These are phyloP conservation scores for Ustilago nuda DNA, from an alignment of 1,284 basidiomycete species.

Conservation along the genomic window DNA sequence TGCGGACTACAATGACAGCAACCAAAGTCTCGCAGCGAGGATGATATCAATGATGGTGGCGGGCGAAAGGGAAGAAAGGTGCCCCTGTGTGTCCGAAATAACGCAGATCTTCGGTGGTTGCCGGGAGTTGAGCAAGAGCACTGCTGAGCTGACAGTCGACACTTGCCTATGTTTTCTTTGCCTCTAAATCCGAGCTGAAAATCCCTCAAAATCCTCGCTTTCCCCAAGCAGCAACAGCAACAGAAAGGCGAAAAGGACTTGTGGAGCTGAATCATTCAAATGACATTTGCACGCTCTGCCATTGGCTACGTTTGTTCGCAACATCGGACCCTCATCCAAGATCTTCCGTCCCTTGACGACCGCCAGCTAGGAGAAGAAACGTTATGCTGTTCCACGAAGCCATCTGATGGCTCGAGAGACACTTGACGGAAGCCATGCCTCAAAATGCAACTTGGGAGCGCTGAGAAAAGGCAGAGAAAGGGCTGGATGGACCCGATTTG, in stretches of 20 bases:
- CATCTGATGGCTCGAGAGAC: no score
- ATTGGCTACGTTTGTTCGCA: slow-evolving; percentile 19
- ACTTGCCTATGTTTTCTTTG: not conserved
- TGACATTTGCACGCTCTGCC: slow-evolving; percentile 34
- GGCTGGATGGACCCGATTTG: not conserved
- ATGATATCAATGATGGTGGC: slow-evolving; percentile 8
- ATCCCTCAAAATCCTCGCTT: slow-evolving; percentile 6
- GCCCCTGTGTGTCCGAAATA: slow-evolving; percentile 6
- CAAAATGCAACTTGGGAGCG: no score
- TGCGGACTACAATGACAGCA: no score
- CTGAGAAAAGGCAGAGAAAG: no score
- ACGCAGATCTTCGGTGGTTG: slow-evolving; percentile 29
- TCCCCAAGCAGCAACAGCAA: not conserved
- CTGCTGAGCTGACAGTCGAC: slow-evolving; percentile 6
- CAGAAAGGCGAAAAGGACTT: not conserved
- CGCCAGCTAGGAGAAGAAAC: not conserved
- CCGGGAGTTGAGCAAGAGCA: slow-evolving; percentile 2
- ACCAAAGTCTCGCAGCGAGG: no score
- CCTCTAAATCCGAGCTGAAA: slow-evolving; percentile 26
- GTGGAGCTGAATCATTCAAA: not conserved
- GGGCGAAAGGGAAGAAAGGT: not conserved
- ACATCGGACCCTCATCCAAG: not conserved
- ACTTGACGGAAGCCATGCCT: no score
- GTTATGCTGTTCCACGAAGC: no score
- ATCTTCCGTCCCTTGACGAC: not conserved